A percentile compares a stretch with the other conserved stretches of the same genome.
Conservation (phyloP, 2,329 filamentous ascomycete genomes). For the Dothideomycetes sp. region DNA sequence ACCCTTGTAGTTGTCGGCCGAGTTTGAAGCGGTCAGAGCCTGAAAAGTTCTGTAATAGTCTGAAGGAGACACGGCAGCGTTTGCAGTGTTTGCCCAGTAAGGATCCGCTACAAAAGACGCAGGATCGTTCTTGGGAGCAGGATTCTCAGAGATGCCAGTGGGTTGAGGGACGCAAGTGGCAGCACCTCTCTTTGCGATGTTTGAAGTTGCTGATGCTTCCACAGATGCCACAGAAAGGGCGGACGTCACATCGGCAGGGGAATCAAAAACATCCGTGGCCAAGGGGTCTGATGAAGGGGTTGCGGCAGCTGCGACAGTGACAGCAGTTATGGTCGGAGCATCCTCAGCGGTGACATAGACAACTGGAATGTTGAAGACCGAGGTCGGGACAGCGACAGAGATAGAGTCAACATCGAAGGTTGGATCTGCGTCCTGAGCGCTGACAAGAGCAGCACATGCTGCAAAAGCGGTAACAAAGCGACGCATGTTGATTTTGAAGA, state of each 20-base stretch:
- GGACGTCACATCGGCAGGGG: background rate
- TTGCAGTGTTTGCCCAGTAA: background rate
- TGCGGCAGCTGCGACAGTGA: background rate
- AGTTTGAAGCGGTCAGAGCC: background rate
- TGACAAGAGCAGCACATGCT: no score
- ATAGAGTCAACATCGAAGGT: no score
- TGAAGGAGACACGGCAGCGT: background rate
- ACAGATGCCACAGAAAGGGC: background rate
- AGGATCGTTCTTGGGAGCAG: background rate
- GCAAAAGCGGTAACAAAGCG: no score
- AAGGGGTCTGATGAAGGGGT: background rate
- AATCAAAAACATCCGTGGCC: background rate
- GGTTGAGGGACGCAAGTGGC: conserved; percentile 1
- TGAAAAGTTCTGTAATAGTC: background rate
- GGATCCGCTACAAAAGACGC: background rate
- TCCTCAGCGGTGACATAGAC: background rate
- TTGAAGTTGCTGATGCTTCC: background rate
- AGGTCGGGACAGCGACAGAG: background rate
- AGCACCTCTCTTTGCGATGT: background rate
- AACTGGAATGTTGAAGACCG: background rate
- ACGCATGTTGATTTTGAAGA: no score
- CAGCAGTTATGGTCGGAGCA: background rate
- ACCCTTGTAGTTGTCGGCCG: background rate
- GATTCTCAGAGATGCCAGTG: background rate
- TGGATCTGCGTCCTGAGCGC: no score